Base-by-base conservation (phyloP, 2,329 filamentous ascomycete species). In the Penicillium frequentans region DNA sequence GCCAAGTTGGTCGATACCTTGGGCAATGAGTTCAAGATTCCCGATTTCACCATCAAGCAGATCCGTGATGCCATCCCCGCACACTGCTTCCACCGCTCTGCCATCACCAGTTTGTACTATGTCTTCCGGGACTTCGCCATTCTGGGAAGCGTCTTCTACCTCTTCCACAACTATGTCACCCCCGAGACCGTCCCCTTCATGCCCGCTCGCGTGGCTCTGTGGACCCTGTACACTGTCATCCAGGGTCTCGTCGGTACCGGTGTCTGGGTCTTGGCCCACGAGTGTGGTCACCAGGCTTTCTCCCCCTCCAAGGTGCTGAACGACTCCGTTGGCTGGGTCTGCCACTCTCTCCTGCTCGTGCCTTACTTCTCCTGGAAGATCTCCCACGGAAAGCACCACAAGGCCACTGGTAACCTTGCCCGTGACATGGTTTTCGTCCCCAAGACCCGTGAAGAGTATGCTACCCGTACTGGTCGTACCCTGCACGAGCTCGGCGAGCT, bases 321-420 rank as follows among this genome's bases (percentile, higher is more conserved):
- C 81, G 92, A 98, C 77, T 86, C 90, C 26, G 91, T 95, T 57
- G 93, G 93, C 70, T 97, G 91, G 90, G 76, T 96, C 73, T 86
- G 91, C 68, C 93, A 98, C 81, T 96, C 93, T 37, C 77, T 86
- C 45, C 86, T 97, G 39, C 83, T 97, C 55, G 93, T 99, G 49
- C 95, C 95, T 23, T 99, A 98, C 82, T 99, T 97, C 82, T 96
- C 91, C 74, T 99, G 95, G 95, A 96, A 99, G 82, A 93, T 98
- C 79, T 96, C 92, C 65, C 95, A 99, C 81, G 90, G 91, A 82
- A 96, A 96, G 86, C 95, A 99, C 83, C 95, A 99, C 90, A 98
- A 98, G 85, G 92, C 93, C 63, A 99, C 95, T 39, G 95, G 93
- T 69, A 86, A 99, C 83, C 88, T 99, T 80, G 92, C 96, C 79